phyloP scores from a whole-genome alignment of 106 monocot genomes.

The Allium fistulosum region DNA sequence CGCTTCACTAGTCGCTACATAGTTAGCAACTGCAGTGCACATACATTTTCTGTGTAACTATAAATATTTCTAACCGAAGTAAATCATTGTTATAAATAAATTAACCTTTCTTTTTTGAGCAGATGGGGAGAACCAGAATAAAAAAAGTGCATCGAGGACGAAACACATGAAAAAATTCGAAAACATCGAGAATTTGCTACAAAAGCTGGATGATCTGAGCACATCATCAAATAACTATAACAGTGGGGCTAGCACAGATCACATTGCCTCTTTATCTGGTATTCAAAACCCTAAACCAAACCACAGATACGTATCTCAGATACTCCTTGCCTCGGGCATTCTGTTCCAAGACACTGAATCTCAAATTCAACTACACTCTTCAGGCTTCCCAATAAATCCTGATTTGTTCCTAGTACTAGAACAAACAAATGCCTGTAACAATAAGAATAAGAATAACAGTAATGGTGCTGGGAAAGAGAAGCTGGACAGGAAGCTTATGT shows the following conservation, averaged over 20 bases:
- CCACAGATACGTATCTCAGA: conserved; percentile 61
- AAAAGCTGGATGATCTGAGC: conserved; percentile 39
- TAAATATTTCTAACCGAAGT: not conserved
- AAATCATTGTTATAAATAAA: not conserved
- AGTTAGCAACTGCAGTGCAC: too few species aligned
- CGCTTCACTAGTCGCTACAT: too few species aligned
- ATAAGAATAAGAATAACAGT: conserved; percentile 10
- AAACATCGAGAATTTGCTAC: conserved; percentile 38
- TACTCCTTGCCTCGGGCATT: conserved; percentile 55
- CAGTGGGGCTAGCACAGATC: conserved; percentile 5
- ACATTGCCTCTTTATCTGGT: conserved; percentile 35
- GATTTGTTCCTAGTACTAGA: conserved; percentile 64
- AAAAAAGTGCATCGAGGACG: not conserved
- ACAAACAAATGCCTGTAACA: conserved; percentile 33
- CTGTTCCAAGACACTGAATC: conserved; percentile 20
- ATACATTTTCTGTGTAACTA: not conserved
- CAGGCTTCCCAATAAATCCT: conserved; percentile 36
- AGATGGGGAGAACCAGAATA: conserved; percentile 5
- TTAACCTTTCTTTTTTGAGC: not conserved
- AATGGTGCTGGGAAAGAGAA: conserved; percentile 22
- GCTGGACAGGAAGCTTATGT: conserved; percentile 57
- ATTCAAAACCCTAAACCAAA: conserved; percentile 43
- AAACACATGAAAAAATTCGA: conserved; percentile 34
- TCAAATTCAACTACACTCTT: conserved; percentile 29
- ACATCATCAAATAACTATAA: conserved; percentile 6